Percentiles rank a stretch among this genome's conserved stretches.
These are phyloP conservation scores for Entophlyctis helioformis DNA, from an alignment of 192 early-diverging fungal genomes.

Conservation along the genomic window DNA sequence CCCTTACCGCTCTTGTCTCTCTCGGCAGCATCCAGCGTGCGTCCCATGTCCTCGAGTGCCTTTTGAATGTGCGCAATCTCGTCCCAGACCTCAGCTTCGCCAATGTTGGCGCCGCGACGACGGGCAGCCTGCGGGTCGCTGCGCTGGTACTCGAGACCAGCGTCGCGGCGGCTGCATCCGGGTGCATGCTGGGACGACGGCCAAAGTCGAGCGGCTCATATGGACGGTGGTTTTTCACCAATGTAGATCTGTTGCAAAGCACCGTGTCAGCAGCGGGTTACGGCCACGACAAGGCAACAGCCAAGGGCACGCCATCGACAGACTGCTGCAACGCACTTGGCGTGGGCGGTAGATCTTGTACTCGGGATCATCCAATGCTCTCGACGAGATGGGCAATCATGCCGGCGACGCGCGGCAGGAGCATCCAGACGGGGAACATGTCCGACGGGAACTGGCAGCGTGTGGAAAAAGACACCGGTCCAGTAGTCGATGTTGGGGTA, in stretches of 20 bases:
- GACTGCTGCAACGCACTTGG: conserved; percentile 27
- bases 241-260: conserved; percentile 25
- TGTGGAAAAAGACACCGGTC: conserved; percentile 34
- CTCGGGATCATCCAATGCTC: conserved; percentile 30
- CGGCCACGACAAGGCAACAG: too few species aligned
- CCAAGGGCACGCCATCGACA: too few species aligned
- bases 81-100: conserved; percentile 5
- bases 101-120: conserved; percentile 2
- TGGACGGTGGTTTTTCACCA: conserved; percentile 28
- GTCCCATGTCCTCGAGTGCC: conserved; percentile 6
- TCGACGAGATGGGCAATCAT: too few species aligned
- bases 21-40: conserved; percentile 3
- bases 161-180: too few species aligned
- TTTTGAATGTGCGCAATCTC: conserved; percentile 6
- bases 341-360: conserved; percentile 54
- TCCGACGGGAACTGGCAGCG: conserved; percentile 34
- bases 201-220: background rate
- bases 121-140: conserved; percentile 14
- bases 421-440: conserved; percentile 50
- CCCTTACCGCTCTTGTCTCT: too few species aligned
- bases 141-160: conserved; percentile 4
- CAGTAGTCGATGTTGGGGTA: conserved; percentile 48
- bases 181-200: background rate
- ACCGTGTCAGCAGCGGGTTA: too few species aligned
- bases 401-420: too few species aligned